Conservation (phyloP, 1,284 basidiomycete genomes). For the Ganoderma leucocontextum region DNA sequence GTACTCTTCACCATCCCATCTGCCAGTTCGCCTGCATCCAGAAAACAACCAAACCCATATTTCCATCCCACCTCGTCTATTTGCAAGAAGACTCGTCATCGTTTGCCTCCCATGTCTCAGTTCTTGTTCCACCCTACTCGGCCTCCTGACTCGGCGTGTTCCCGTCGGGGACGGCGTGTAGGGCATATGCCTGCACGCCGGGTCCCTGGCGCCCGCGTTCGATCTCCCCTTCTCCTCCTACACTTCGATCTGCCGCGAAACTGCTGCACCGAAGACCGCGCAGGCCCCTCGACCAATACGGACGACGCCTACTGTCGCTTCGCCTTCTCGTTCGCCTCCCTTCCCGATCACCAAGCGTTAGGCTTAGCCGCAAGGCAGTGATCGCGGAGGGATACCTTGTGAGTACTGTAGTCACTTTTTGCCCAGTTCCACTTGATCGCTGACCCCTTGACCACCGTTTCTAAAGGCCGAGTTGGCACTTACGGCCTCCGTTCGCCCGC, state of each 20-base stretch:
- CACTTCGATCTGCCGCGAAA: not conserved
- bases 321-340: not conserved
- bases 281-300: slow-evolving; percentile 1
- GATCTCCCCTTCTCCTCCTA: not conserved
- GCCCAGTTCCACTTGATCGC: not conserved
- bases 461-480: not conserved
- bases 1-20: not conserved
- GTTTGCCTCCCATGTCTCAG: not conserved
- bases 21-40: not conserved
- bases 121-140: not conserved
- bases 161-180: not conserved
- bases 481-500: not conserved
- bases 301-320: slow-evolving; percentile 2
- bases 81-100: not conserved
- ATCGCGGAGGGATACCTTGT: not conserved
- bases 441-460: not conserved
- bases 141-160: not conserved
- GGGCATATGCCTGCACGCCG: not conserved
- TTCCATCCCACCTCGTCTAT: not conserved
- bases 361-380: not conserved
- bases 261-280: not conserved
- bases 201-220: not conserved
- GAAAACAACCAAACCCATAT: not conserved
- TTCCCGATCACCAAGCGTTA: no score
- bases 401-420: not conserved